Percentiles rank a stretch among this genome's conserved stretches.
Evolutionary conservation across 129 eudicot species (phyloP).

Genomic region (Erigeron canadensis): DNA sequence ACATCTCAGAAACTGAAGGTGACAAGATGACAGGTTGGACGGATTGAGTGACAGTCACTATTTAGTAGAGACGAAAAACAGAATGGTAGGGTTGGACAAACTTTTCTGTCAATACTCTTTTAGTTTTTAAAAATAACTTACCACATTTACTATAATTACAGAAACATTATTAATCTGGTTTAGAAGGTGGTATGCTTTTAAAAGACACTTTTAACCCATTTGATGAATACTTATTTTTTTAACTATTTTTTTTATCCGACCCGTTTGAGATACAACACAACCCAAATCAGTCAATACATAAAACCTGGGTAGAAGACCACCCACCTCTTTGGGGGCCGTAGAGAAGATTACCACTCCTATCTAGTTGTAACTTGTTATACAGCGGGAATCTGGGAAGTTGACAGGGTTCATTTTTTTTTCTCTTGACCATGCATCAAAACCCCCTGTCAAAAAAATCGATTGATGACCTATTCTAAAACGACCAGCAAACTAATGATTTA

Average conservation of each 20-base stretch:
- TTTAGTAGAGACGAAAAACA: too few species aligned
- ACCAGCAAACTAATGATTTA: not conserved
- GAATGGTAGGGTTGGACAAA: too few species aligned
- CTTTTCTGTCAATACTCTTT: too few species aligned
- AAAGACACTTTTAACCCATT: not conserved
- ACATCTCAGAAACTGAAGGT: too few species aligned
- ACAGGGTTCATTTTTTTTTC: constrained; percentile 1
- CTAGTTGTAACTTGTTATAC: not conserved
- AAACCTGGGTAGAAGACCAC: too few species aligned
- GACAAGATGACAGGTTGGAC: too few species aligned
- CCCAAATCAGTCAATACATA: not conserved
- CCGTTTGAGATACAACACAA: not conserved
- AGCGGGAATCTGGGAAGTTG: not conserved
- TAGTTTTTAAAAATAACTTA: too few species aligned
- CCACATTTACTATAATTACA: too few species aligned
- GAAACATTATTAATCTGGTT: not conserved
- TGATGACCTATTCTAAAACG: not conserved
- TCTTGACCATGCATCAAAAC: not conserved
- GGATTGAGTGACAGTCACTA: too few species aligned
- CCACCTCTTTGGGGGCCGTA: not conserved
- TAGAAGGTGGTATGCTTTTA: not conserved
- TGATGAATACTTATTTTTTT: not conserved
- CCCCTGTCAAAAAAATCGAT: not conserved
- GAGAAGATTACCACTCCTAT: not conserved
- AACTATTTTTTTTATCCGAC: not conserved